These are phyloP conservation scores for Chytriomyces confervae DNA, from an alignment of 192 early-diverging fungal species.

Conservation along the genomic window DNA sequence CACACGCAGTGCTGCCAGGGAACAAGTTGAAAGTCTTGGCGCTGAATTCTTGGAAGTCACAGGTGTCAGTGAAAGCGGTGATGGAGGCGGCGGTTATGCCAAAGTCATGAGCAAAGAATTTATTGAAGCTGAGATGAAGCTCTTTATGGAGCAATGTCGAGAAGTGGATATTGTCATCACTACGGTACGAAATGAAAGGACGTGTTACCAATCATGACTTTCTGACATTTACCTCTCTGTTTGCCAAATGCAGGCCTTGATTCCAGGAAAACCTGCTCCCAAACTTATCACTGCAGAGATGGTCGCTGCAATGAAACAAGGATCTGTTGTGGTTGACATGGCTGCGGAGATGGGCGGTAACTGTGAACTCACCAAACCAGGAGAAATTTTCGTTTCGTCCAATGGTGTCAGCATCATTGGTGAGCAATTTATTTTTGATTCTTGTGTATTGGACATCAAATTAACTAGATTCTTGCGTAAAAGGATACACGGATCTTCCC, in stretches of 20 bases:
- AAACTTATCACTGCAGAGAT: conserved; percentile 44
- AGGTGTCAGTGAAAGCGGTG: conserved; percentile 36
- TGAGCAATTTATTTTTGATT: conserved; percentile 7
- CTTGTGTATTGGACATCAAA: neutral
- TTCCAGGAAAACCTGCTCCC: conserved; percentile 46
- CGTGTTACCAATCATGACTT: neutral
- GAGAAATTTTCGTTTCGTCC: conserved; percentile 31
- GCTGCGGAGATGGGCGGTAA: conserved; percentile 49
- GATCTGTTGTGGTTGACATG: conserved; percentile 45
- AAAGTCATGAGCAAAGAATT: conserved; percentile 44
- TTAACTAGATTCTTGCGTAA: neutral
- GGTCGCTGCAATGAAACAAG: conserved; percentile 45
- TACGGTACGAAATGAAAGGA: conserved; percentile 20
- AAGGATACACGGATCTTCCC: conserved; percentile 47
- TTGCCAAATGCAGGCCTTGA: conserved; percentile 33
- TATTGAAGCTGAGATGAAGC: conserved; percentile 40
- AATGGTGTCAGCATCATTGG: conserved; percentile 46
- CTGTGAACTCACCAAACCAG: conserved; percentile 45
- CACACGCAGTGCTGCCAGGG: conserved; percentile 40
- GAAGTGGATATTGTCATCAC: conserved; percentile 50
- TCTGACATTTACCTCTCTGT: neutral
- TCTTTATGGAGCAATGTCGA: conserved; percentile 39
- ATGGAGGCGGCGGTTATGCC: conserved; percentile 43
- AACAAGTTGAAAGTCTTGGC: conserved; percentile 43
- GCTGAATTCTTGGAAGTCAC: conserved; percentile 45